A percentile compares a stretch with the other conserved stretches of the same genome.
phyloP scores from a whole-genome alignment of 345 rosid species.

The Eucalyptus cloeziana region DNA sequence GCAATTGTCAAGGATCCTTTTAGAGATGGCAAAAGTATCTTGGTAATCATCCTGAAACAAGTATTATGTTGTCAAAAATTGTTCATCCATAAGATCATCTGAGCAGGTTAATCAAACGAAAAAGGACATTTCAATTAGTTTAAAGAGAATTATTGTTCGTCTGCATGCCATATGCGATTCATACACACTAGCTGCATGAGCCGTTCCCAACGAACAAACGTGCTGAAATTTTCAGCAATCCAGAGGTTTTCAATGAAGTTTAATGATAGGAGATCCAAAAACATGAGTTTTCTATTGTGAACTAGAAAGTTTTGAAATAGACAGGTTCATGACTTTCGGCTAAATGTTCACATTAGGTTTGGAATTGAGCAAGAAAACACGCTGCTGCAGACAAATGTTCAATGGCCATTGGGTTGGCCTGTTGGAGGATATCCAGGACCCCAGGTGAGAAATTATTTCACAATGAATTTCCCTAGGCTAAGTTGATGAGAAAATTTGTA shows the following conservation, averaged over 20 bases:
- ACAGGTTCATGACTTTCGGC: not conserved
- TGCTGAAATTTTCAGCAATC: conserved; percentile 57
- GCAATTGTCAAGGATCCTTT: conserved; percentile 91
- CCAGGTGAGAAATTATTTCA: no score
- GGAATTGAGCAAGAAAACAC: conserved; percentile 48
- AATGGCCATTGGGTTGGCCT: no score
- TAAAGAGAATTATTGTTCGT: not conserved
- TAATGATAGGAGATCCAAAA: conserved; percentile 36
- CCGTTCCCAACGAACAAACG: conserved; percentile 93
- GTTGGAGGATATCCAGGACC: no score
- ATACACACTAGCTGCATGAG: conserved; percentile 75
- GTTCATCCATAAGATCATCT: not conserved
- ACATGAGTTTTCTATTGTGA: not conserved
- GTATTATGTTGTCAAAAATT: not conserved
- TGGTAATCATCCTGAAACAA: conserved; percentile 28
- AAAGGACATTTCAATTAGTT: not conserved
- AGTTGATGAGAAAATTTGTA: not conserved
- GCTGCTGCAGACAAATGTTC: no score
- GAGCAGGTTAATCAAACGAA: not conserved
- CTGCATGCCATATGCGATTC: conserved; percentile 69
- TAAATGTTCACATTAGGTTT: conserved; percentile 16
- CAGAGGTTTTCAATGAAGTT: conserved; percentile 49
- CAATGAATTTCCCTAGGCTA: no score
- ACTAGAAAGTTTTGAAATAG: not conserved
- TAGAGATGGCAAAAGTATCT: conserved; percentile 82